A percentile compares a stretch with the other conserved stretches of the same genome.
Conservation (phyloP, 2,329 filamentous ascomycete genomes). For the Onygenales sp. region DNA sequence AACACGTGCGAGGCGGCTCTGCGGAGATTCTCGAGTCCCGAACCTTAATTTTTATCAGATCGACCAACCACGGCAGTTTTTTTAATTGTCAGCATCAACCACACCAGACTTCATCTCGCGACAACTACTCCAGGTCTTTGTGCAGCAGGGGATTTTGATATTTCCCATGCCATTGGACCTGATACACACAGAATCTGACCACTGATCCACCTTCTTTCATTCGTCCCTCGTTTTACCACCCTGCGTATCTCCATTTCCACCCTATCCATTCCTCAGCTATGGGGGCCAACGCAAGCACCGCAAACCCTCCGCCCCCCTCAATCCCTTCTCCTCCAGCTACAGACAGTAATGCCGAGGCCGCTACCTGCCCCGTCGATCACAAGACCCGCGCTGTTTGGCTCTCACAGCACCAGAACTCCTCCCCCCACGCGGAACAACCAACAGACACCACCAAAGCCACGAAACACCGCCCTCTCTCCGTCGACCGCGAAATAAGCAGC, state of each 20-base stretch:
- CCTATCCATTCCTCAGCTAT: conserved; percentile 16
- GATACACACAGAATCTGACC: neutral
- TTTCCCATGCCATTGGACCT: neutral
- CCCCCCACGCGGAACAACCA: conserved; percentile 24
- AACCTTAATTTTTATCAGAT: conserved; percentile 2
- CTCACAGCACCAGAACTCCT: conserved; percentile 45
- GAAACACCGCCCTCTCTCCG: conserved; percentile 43
- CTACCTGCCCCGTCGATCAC: conserved; percentile 78
- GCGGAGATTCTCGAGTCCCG: neutral
- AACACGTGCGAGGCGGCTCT: neutral
- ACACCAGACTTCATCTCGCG: neutral
- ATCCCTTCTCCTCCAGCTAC: conserved; percentile 11
- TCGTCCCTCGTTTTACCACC: conserved; percentile 3
- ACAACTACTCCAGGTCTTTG: neutral
- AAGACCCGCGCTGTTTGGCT: conserved; percentile 84
- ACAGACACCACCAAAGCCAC: conserved; percentile 10
- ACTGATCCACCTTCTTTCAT: conserved; percentile 3
- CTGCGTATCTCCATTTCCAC: conserved; percentile 1
- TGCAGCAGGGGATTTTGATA: too few species aligned
- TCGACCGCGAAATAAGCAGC: conserved; percentile 63
- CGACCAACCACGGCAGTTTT: neutral
- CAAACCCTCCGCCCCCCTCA: neutral
- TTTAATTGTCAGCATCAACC: neutral
- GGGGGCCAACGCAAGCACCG: conserved; percentile 30
- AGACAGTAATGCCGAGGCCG: conserved; percentile 18